These are phyloP conservation scores for Thymus mandschuricus DNA, from an alignment of 257 asterid species.

Conservation along the genomic window DNA sequence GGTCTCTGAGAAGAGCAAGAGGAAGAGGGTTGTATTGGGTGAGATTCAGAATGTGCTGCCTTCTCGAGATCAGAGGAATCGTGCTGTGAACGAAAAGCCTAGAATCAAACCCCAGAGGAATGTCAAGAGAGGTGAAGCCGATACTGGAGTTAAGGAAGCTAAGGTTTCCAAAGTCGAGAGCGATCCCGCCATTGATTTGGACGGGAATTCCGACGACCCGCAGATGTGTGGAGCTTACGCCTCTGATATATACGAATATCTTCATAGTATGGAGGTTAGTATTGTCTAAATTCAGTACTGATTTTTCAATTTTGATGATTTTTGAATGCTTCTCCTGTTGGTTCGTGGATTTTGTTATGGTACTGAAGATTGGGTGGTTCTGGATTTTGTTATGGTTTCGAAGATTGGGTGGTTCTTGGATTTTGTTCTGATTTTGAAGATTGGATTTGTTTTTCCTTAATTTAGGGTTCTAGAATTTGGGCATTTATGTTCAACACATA, in stretches of 20 bases:
- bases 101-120: slow-evolving; percentile 37
- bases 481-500: background rate
- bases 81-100: slow-evolving; percentile 29
- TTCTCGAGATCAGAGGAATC: slow-evolving; percentile 26
- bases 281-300: background rate
- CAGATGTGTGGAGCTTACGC: slow-evolving; percentile 77
- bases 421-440: no score
- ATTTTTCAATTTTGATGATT: background rate
- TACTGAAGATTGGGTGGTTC: no score
- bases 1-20: slow-evolving; percentile 42
- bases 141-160: slow-evolving; percentile 24
- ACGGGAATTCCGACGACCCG: slow-evolving; percentile 52
- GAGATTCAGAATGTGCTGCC: slow-evolving; percentile 63
- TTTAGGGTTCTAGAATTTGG: slow-evolving; percentile 8
- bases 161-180: slow-evolving; percentile 31
- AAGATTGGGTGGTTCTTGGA: no score
- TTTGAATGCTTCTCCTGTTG: background rate
- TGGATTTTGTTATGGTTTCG: no score
- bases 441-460: background rate
- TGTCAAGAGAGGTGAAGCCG: slow-evolving; percentile 35
- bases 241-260: slow-evolving; percentile 83
- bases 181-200: slow-evolving; percentile 39
- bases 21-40: slow-evolving; percentile 78
- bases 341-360: background rate
- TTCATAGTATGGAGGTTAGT: slow-evolving; percentile 80